Evolutionary conservation across 257 asterid genomes (phyloP), one percentile per base, ranked within the genome.

Genomic region (Fraxinus pennsylvanica): DNA sequence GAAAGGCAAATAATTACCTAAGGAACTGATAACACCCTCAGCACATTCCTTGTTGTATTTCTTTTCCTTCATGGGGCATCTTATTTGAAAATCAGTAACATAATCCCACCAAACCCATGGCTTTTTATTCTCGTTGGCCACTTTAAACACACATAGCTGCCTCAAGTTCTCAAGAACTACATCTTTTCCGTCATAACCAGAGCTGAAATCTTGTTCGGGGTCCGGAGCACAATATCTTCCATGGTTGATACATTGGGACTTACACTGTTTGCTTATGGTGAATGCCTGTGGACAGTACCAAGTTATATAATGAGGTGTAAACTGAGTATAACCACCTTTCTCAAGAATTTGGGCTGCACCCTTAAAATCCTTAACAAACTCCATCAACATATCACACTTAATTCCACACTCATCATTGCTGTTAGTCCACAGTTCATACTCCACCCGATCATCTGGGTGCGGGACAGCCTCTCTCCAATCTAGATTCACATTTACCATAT

Each of bases 401-500:
- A 89, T 85, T 1, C 99, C 99, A 80, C 99, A 96, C 83, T 92
- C 98, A 38, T 92, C 98, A 68, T 93, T 96, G 91, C 98, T 96
- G 85, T 90, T 96, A 57, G 94, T 88, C 99, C 99, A 96, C 19
- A 96, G 84, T 86, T 96, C 99, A 81, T 91, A 96, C 87, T 96
- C 99, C 78, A 96, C 98, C 12, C 99, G 92, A 78, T 89, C 97
- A 84, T 96, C 99, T 0, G 99, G 99, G 79, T 96, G 99, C 9
- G 99, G 99, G 78, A 96, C 98, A 73, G 97, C 89, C 85, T 96
- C 99, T 79, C 98, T 90, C 99, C 99, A 96, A 81, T 96, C 99
- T 66, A 96, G 97, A 85, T 90, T 93, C 79, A 96, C 93, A 86
- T 87, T 90, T 71, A 92, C 94, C 99, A 96, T 87, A 13, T 93